These are phyloP conservation scores for Chloranthus sessilifolius DNA, from an alignment of 164 flowering plant species.

Conservation along the genomic window DNA sequence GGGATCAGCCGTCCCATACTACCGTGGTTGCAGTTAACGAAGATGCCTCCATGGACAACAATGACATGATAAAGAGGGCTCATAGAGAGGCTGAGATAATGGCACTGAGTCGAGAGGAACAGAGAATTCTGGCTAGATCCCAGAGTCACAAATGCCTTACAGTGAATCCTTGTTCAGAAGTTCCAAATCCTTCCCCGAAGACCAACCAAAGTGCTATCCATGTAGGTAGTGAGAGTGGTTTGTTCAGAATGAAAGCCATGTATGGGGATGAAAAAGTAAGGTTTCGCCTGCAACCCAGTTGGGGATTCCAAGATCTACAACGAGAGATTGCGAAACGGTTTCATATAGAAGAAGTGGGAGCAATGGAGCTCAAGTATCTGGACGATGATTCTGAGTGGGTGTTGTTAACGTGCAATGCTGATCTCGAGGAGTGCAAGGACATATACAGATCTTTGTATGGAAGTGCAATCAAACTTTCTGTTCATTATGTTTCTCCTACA, in stretches of 20 bases:
- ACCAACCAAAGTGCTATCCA: no score
- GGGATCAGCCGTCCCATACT: constrained; percentile 21
- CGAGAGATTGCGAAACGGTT: constrained; percentile 58
- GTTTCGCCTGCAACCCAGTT: constrained; percentile 50
- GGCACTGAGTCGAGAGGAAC: constrained; percentile 28
- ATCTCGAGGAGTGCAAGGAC: constrained; percentile 73
- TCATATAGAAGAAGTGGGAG: constrained; percentile 35
- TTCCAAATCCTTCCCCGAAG: no score
- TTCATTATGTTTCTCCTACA: no score
- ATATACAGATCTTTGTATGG: constrained; percentile 33
- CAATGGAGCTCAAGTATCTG: constrained; percentile 58
- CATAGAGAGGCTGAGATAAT: constrained; percentile 43
- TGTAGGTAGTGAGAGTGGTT: constrained; percentile 18
- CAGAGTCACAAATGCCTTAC: constrained; percentile 40
- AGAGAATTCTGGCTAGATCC: constrained; percentile 38
- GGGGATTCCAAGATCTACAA: constrained; percentile 55
- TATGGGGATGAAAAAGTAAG: constrained; percentile 65
- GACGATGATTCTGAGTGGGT: constrained; percentile 93
- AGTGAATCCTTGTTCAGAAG: no score
- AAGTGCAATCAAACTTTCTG: constrained; percentile 44
- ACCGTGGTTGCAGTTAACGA: constrained; percentile 16
- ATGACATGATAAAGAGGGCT: constrained; percentile 37
- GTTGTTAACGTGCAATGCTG: constrained; percentile 75
- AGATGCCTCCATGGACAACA: constrained; percentile 26
- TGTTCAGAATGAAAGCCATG: constrained; percentile 50